Percentiles rank a stretch among this genome's conserved stretches.
These are phyloP conservation scores for Zizania latifolia DNA, from an alignment of 176 grass and related monocot species.

Conservation along the genomic window DNA sequence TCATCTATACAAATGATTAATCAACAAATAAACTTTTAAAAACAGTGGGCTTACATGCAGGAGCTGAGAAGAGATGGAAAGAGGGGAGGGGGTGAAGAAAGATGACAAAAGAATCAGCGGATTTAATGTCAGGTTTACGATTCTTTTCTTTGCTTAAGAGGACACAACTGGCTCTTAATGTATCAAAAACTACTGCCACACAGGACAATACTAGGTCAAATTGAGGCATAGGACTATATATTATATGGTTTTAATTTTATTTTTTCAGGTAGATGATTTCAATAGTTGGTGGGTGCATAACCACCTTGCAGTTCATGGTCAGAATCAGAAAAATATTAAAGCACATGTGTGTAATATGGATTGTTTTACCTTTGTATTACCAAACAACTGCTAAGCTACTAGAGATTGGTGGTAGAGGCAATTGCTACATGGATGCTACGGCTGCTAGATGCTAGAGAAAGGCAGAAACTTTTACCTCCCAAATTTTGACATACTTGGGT, in stretches of 20 bases:
- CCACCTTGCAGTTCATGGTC: neutral
- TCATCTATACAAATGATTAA: too few species aligned
- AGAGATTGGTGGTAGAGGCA: neutral
- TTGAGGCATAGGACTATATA: neutral
- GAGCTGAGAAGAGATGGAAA: too few species aligned
- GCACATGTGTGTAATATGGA: neutral
- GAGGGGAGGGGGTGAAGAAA: too few species aligned
- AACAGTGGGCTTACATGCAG: too few species aligned
- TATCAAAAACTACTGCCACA: neutral
- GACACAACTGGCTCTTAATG: neutral
- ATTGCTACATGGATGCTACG: neutral
- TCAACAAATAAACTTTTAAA: too few species aligned
- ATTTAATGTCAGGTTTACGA: neutral
- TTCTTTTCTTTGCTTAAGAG: neutral
- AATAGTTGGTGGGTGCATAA: neutral
- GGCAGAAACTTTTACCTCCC: conserved; percentile 68
- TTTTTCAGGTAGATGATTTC: neutral
- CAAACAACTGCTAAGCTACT: conserved; percentile 19
- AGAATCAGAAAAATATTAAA: neutral
- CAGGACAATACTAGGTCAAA: neutral
- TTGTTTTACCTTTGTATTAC: neutral
- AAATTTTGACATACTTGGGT: conserved; percentile 93
- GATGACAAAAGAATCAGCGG: neutral
- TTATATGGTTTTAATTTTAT: neutral
- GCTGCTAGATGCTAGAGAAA: too few species aligned